These are phyloP conservation scores for Acorus calamus DNA, from an alignment of 106 monocot genomes.

Conservation along the genomic window DNA sequence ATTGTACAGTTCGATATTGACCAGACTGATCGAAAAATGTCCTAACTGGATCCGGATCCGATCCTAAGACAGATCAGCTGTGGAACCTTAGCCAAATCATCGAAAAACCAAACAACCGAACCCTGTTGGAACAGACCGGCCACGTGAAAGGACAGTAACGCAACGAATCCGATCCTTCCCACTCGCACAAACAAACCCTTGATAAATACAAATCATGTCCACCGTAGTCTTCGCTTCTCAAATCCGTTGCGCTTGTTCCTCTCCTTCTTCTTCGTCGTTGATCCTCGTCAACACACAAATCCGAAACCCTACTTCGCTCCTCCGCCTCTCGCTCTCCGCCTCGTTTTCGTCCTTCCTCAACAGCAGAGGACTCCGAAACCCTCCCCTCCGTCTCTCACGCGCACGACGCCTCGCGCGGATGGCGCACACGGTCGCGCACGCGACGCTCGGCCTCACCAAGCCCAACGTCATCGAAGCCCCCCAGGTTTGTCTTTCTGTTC, in stretches of 20 bases:
- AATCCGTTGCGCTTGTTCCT: constrained; percentile 5
- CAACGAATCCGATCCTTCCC: too few species aligned
- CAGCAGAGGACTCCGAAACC: too few species aligned
- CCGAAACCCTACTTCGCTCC: not conserved
- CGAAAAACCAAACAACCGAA: too few species aligned
- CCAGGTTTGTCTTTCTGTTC: constrained; percentile 21
- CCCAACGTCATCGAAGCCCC: constrained; percentile 27
- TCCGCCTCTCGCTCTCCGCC: not conserved
- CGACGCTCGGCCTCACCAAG: constrained; percentile 43
- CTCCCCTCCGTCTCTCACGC: not conserved
- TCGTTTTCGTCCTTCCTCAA: not conserved
- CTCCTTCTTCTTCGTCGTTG: not conserved
- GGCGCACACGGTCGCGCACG: constrained; percentile 10
- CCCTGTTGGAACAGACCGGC: too few species aligned
- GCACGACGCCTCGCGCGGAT: constrained; percentile 1
- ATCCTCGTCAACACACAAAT: not conserved
- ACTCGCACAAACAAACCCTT: too few species aligned
- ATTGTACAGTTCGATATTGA: too few species aligned
- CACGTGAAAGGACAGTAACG: too few species aligned
- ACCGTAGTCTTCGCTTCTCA: constrained; percentile 11
- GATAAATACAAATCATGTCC: too few species aligned
- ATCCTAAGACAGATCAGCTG: too few species aligned
- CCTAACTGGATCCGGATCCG: too few species aligned
- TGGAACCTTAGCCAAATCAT: too few species aligned
- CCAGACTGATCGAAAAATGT: too few species aligned